Percentiles rank a stretch among this genome's conserved stretches.
These are phyloP conservation scores for Cynara cardunculus DNA, from an alignment of 129 eudicot species.

Conservation along the genomic window DNA sequence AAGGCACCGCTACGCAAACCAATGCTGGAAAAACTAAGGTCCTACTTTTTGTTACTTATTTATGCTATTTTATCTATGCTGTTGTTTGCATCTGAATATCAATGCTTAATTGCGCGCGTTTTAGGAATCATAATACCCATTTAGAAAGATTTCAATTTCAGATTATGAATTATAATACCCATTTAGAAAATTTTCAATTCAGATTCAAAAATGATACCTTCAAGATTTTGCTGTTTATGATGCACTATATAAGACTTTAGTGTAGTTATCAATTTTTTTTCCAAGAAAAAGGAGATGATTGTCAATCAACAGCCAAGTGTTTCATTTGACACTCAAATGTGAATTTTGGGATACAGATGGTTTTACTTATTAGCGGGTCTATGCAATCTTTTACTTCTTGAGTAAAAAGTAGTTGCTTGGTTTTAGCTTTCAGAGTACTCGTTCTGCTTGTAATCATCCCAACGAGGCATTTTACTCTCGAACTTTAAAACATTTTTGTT, in stretches of 20 bases:
- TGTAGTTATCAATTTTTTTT: not conserved
- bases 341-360: not conserved
- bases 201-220: too few relatives aligned
- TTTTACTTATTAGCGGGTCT: not conserved
- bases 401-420: not conserved
- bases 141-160: not conserved
- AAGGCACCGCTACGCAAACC: conserved; percentile 45
- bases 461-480: not conserved
- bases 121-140: not conserved
- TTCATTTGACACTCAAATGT: not conserved
- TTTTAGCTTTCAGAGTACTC: not conserved
- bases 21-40: conserved; percentile 65
- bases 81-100: not conserved
- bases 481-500: not conserved
- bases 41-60: not conserved
- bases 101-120: not conserved
- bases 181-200: not conserved
- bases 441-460: not conserved
- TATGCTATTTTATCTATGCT: not conserved
- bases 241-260: not conserved
- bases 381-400: not conserved
- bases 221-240: not conserved
- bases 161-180: not conserved
- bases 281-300: not conserved
- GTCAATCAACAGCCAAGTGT: not conserved